Percentiles rank a stretch among this genome's conserved stretches.
phyloP scores from a whole-genome alignment of 2,329 filamentous ascomycete species.

The Capronia epimyces region DNA sequence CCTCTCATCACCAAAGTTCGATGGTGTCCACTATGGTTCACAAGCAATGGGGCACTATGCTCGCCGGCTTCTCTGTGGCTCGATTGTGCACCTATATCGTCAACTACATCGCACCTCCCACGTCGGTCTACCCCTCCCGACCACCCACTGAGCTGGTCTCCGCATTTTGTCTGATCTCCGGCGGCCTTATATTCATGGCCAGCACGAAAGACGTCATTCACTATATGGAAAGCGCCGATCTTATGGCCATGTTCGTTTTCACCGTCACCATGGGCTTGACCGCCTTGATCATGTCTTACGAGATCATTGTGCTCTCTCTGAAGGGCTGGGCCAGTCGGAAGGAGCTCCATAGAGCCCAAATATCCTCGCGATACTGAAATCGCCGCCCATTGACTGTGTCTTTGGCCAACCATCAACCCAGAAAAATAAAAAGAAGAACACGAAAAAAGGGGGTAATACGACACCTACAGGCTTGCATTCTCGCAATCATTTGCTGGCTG shows the following conservation, averaged over 20 bases:
- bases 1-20: conserved; percentile 75
- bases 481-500: conserved; percentile 16
- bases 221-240: conserved; percentile 67
- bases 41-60: conserved; percentile 83
- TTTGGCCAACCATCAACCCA: not conserved
- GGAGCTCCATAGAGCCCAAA: conserved; percentile 28
- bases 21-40: conserved; percentile 90
- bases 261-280: conserved; percentile 81
- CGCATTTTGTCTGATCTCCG: conserved; percentile 78
- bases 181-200: conserved; percentile 87
- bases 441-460: conserved; percentile 8
- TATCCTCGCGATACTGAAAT: conserved; percentile 7
- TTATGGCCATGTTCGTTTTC: conserved; percentile 92
- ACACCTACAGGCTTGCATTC: conserved; percentile 5
- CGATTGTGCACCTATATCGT: conserved; percentile 74
- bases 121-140: conserved; percentile 71
- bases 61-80: conserved; percentile 73
- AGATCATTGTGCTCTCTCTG: conserved; percentile 68
- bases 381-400: not conserved
- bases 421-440: not conserved
- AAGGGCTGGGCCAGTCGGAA: conserved; percentile 74
- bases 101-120: conserved; percentile 73
- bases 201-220: conserved; percentile 72
- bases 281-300: conserved; percentile 78
- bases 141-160: conserved; percentile 87